phyloP scores from a whole-genome alignment of 805 yeast genomes.

The Sugiyamaella marilandica region DNA sequence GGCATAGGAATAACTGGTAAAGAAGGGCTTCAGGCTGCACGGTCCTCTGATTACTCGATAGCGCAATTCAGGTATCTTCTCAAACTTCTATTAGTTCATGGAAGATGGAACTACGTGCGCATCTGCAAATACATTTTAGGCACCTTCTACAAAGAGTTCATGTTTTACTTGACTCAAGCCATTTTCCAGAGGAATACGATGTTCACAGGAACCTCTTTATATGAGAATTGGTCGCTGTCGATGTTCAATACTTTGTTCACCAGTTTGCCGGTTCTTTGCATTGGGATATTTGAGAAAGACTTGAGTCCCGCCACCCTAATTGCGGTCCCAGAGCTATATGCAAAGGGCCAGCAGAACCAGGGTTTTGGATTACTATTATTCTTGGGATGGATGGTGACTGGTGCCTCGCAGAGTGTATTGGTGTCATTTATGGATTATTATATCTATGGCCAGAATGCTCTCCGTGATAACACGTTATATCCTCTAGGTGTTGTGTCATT shows the following conservation, averaged over 20 bases:
- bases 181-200: slow-evolving; percentile 79
- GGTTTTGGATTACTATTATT: slow-evolving; percentile 70
- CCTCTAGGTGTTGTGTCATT: slow-evolving; percentile 77
- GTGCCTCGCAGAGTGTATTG: slow-evolving; percentile 65
- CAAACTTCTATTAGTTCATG: slow-evolving; percentile 86
- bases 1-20: slow-evolving; percentile 97
- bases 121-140: slow-evolving; percentile 88
- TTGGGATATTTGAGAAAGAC: slow-evolving; percentile 96
- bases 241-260: slow-evolving; percentile 97
- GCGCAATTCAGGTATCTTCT: slow-evolving; percentile 86
- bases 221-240: slow-evolving; percentile 93
- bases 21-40: slow-evolving; percentile 95
- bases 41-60: slow-evolving; percentile 90
- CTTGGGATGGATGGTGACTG: slow-evolving; percentile 71
- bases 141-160: slow-evolving; percentile 89
- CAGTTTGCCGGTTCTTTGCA: slow-evolving; percentile 80
- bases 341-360: slow-evolving; percentile 66
- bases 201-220: slow-evolving; percentile 89
- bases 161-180: slow-evolving; percentile 85
- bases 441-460: slow-evolving; percentile 64
- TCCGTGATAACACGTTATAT: slow-evolving; percentile 69
- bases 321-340: slow-evolving; percentile 87
- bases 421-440: slow-evolving; percentile 62
- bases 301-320: slow-evolving; percentile 79
- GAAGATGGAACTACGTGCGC: slow-evolving; percentile 89